These are phyloP conservation scores for Tetradesmus obliquus DNA, from an alignment of 139 green algal species.

Conservation along the genomic window DNA sequence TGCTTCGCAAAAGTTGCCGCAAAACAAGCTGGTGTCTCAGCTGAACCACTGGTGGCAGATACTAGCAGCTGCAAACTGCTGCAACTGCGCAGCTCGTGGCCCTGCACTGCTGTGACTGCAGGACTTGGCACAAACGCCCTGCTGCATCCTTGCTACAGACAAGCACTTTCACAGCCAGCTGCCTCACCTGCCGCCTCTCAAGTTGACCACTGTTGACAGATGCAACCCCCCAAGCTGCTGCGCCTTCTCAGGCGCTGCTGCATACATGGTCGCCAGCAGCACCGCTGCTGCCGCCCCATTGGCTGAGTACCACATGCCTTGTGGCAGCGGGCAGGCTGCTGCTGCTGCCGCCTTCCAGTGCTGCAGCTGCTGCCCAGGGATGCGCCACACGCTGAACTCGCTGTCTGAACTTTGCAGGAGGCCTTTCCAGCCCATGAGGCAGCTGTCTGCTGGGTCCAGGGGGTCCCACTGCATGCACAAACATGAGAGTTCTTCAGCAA, in stretches of 20 bases:
- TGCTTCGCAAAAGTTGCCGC: background rate
- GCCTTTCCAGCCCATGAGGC: background rate
- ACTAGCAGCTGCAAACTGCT: background rate
- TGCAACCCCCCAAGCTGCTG: background rate
- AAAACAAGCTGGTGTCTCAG: background rate
- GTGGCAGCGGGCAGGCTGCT: background rate
- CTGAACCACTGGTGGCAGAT: background rate
- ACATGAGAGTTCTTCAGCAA: background rate
- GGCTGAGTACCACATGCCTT: constrained; percentile 26
- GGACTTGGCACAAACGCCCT: background rate
- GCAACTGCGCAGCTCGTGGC: background rate
- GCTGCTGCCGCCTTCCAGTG: constrained; percentile 3
- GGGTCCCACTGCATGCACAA: constrained; percentile 20
- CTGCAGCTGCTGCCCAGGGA: background rate
- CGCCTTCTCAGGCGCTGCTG: constrained; percentile 13
- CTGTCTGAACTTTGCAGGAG: background rate
- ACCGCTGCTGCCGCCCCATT: constrained; percentile 3
- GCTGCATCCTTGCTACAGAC: background rate
- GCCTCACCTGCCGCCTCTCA: constrained; percentile 21
- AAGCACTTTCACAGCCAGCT: too few relatives aligned
- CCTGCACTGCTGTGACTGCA: background rate
- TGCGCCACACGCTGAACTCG: constrained; percentile 12
- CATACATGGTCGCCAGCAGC: constrained; percentile 17
- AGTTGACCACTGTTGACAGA: constrained; percentile 16
- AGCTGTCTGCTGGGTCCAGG: constrained; percentile 12